phyloP scores from a whole-genome alignment of 106 monocot genomes.

The Gastrodia elata region DNA sequence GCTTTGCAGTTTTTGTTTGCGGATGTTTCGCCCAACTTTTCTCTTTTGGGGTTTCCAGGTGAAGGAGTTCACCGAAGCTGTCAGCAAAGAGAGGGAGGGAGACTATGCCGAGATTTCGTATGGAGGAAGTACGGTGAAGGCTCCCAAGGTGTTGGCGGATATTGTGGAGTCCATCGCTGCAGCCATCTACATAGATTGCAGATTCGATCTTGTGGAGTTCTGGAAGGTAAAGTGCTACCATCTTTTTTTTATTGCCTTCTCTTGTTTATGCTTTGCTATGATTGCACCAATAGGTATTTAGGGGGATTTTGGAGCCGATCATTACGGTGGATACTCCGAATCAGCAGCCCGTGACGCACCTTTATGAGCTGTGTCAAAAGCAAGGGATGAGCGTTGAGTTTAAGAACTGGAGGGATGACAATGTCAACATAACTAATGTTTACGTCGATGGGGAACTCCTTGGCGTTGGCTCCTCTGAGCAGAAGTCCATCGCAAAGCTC shows the following conservation, averaged over 20 bases:
- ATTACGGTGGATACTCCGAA: slow-evolving; percentile 38
- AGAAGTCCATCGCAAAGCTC: slow-evolving; percentile 45
- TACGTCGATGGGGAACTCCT: slow-evolving; percentile 38
- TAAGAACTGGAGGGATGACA: slow-evolving; percentile 25
- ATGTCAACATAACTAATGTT: slow-evolving; percentile 19
- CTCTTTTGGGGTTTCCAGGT: slow-evolving; percentile 5
- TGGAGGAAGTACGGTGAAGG: slow-evolving; percentile 15
- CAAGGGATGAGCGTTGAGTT: slow-evolving; percentile 21
- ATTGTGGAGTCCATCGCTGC: slow-evolving; percentile 22
- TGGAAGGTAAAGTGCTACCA: slow-evolving; percentile 10
- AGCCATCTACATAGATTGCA: slow-evolving; percentile 29
- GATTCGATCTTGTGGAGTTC: slow-evolving; percentile 17
- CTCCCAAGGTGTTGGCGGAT: slow-evolving; percentile 20
- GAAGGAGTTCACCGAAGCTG: slow-evolving; percentile 11
- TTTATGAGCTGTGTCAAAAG: slow-evolving; percentile 53
- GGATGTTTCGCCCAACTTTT: neutral
- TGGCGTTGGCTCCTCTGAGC: slow-evolving; percentile 34
- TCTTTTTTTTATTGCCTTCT: neutral
- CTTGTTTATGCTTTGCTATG: neutral
- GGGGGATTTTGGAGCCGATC: slow-evolving; percentile 52
- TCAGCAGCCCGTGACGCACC: slow-evolving; percentile 45
- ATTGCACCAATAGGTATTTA: slow-evolving; percentile 17
- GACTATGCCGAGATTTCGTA: slow-evolving; percentile 5
- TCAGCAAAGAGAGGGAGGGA: slow-evolving; percentile 9
- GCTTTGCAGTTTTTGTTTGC: neutral